Base-by-base conservation (phyloP, 2,329 filamentous ascomycete genomes). In the Nigrograna mackinnonii region DNA sequence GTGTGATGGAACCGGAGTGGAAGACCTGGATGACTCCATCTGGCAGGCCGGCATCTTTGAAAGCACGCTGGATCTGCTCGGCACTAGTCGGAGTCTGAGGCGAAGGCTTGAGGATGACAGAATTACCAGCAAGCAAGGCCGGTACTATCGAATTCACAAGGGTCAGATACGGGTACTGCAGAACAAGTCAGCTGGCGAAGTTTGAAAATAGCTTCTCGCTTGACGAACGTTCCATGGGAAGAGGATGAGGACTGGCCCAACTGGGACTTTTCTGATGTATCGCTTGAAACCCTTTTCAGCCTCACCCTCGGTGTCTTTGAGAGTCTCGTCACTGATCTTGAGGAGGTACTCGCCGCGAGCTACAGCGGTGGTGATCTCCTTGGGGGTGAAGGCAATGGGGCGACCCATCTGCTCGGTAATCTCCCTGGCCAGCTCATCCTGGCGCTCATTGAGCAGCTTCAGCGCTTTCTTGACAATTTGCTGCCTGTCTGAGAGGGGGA, bases 321-420 rank as follows among this genome's bases (percentile, higher is more conserved):
- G 77, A 1, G 82, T 83, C 31, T 94, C 87, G 9, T 85, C 82
- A 57, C 87, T 90, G 50, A 96, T 86, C 66, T 89, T 90, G 58
- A 95, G 78, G 43, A 97, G 75, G 64, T 95, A 95, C 62, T 95
- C 84, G 52, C 85, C 88, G 50, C 92, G 83, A 73, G 87, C 89
- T 52, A 95, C 81, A 6, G 91, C 91, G 13, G 92, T 97, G 21
- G 82, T 74, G 54, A 97, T 79, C 74, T 97, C 92, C 55, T 84
- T 90, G 35, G 80, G 84, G 0, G 89, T 88, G 68, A 92, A 96
- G 26, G 87, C 81, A 59, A 96, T 96, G 22, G 92, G 92, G 16
- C 92, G 81, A 31, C 92, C 92, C 91, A 97, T 97, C 74, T 97
- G 91, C 66, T 89, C 85, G 0, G 91, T 96, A 46, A 97, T 74